Percentiles rank a stretch among this genome's conserved stretches.
phyloP scores from a whole-genome alignment of 2,329 filamentous ascomycete species.

The Aspergillus neoniger region DNA sequence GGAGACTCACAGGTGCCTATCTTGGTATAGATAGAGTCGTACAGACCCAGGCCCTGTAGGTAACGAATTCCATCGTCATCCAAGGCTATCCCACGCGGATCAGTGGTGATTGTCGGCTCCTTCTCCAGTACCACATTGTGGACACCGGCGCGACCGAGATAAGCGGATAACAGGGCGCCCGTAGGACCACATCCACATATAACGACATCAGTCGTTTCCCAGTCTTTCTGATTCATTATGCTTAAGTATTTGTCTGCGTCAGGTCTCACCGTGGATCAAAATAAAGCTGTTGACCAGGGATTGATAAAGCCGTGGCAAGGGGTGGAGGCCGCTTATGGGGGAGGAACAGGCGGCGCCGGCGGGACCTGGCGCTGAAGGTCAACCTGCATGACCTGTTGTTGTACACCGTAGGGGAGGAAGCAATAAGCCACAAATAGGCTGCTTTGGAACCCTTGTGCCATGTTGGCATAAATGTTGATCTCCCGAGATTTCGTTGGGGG shows the following conservation, averaged over 20 bases:
- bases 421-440: too few relatives aligned
- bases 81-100: conserved; percentile 37
- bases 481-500: not conserved
- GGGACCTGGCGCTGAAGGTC: too few relatives aligned
- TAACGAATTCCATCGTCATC: conserved; percentile 37
- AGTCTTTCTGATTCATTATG: not conserved
- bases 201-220: conserved; percentile 30
- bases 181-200: conserved; percentile 40
- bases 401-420: too few relatives aligned
- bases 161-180: conserved; percentile 32
- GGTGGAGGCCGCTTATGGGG: too few relatives aligned
- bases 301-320: not conserved
- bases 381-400: too few relatives aligned
- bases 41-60: conserved; percentile 33
- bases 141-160: conserved; percentile 27
- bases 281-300: not conserved
- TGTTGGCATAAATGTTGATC: not conserved
- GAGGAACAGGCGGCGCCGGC: too few relatives aligned
- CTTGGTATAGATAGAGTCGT: conserved; percentile 28
- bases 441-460: not conserved
- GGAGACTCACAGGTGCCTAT: conserved; percentile 30
- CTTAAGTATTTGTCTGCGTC: not conserved
- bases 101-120: conserved; percentile 32
- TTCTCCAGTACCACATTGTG: conserved; percentile 33
- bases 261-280: not conserved